Conservation (phyloP, 306 rosid genomes). For the Urtica urens region DNA sequence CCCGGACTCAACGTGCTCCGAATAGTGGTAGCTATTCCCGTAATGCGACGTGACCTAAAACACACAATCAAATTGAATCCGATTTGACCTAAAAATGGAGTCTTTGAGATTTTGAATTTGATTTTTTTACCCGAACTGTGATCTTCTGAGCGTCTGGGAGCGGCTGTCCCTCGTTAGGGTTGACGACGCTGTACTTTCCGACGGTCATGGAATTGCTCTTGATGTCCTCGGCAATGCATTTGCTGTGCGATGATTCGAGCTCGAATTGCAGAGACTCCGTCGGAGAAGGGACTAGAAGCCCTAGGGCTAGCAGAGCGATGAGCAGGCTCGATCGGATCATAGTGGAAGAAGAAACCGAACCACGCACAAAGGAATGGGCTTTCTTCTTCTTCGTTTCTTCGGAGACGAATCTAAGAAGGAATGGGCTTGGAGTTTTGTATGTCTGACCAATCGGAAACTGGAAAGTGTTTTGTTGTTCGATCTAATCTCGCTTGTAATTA, state of each 20-base stretch:
- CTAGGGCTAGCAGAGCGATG: constrained; percentile 15
- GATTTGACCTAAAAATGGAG: no score
- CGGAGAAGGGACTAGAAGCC: constrained; percentile 29
- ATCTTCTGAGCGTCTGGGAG: constrained; percentile 56
- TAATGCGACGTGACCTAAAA: constrained; percentile 70
- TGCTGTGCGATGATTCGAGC: constrained; percentile 66
- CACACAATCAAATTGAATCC: background rate
- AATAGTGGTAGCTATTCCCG: constrained; percentile 62
- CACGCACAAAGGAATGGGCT: background rate
- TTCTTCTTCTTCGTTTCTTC: background rate
- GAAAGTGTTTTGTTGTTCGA: background rate
- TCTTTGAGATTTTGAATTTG: no score
- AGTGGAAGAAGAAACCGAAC: background rate
- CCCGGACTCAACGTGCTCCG: constrained; percentile 57
- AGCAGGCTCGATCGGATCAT: constrained; percentile 18
- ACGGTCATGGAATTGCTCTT: constrained; percentile 80
- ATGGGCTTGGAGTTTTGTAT: background rate
- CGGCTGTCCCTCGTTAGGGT: constrained; percentile 57
- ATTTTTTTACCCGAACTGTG: constrained; percentile 90
- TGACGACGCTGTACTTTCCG: constrained; percentile 61
- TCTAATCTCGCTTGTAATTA: background rate
- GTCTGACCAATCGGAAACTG: background rate
- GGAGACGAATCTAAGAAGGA: constrained; percentile 1
- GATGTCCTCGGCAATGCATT: constrained; percentile 86
- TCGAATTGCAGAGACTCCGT: constrained; percentile 79